phyloP scores from a whole-genome alignment of 2,329 filamentous ascomycete genomes.

The Huntiella decipiens region DNA sequence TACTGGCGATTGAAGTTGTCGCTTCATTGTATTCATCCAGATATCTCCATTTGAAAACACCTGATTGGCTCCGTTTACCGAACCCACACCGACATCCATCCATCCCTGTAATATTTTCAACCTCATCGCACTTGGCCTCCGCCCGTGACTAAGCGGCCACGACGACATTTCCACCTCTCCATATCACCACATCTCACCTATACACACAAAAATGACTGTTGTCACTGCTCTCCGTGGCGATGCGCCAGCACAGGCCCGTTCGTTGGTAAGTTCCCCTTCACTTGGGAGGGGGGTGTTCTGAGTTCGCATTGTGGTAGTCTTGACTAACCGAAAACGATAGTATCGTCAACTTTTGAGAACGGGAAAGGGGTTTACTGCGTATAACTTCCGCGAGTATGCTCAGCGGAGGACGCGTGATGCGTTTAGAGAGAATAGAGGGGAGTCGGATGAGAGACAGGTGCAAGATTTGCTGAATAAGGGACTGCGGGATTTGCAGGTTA shows the following conservation, averaged over 20 bases:
- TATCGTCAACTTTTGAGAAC: conserved; percentile 85
- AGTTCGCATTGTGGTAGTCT: no score
- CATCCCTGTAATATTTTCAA: no score
- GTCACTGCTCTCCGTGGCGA: conserved; percentile 28
- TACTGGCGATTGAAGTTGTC: no score
- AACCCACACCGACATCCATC: no score
- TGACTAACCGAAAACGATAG: conserved; percentile 24
- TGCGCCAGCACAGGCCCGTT: conserved; percentile 37
- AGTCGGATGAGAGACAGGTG: conserved; percentile 55
- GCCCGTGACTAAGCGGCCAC: no score
- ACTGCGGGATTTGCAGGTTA: conserved; percentile 62
- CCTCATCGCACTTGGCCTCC: no score
- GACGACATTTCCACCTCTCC: no score
- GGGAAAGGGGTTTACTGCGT: conserved; percentile 70
- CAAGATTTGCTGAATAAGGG: conserved; percentile 85
- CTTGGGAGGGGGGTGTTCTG: no score
- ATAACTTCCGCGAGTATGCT: conserved; percentile 97
- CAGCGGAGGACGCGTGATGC: conserved; percentile 76
- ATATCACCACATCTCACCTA: not conserved
- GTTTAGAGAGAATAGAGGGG: conserved; percentile 61
- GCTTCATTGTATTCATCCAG: no score
- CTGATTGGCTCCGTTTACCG: no score
- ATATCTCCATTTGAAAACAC: no score
- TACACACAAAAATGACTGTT: conserved; percentile 20
- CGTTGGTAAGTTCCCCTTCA: conserved; percentile 26